phyloP scores from a whole-genome alignment of 768 basidiomycete species.

The Fibroporia radiculosa region DNA sequence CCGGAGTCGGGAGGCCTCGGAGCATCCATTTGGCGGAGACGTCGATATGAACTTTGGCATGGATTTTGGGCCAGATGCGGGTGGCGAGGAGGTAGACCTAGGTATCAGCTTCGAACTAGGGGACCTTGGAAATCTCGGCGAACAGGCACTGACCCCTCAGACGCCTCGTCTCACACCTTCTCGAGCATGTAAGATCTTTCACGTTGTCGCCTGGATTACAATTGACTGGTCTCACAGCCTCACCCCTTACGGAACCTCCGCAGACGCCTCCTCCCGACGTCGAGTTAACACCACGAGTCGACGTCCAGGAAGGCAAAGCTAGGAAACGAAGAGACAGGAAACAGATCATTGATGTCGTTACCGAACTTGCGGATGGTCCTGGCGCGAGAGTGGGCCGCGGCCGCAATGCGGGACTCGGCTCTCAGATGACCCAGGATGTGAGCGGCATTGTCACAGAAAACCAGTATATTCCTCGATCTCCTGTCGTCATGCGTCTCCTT shows the following conservation, averaged over 20 bases:
- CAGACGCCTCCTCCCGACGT: constrained; percentile 68
- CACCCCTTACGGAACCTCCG: constrained; percentile 69
- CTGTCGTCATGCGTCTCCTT: constrained; percentile 77
- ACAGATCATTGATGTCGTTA: constrained; percentile 85
- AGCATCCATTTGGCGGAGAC: constrained; percentile 56
- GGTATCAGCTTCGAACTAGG: constrained; percentile 65
- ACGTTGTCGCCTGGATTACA: neutral
- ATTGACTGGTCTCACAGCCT: constrained; percentile 38
- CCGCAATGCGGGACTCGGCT: constrained; percentile 42
- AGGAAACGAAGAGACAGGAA: constrained; percentile 64
- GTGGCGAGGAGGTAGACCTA: constrained; percentile 54
- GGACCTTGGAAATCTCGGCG: constrained; percentile 27
- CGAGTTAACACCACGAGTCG: constrained; percentile 40
- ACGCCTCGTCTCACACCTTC: constrained; percentile 48
- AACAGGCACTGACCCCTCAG: constrained; percentile 23
- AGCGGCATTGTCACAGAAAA: constrained; percentile 74
- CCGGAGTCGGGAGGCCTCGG: constrained; percentile 56
- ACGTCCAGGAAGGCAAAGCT: constrained; percentile 35
- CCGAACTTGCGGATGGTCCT: constrained; percentile 67
- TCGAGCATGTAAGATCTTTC: constrained; percentile 51
- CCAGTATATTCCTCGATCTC: constrained; percentile 78
- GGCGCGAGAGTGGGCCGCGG: constrained; percentile 48
- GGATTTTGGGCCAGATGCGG: constrained; percentile 44
- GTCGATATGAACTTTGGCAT: constrained; percentile 44
- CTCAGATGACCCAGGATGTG: constrained; percentile 47